A percentile compares a stretch with the other conserved stretches of the same genome.
phyloP scores from a whole-genome alignment of 108 stramenopile species.

The Craspedostauros australis region DNA sequence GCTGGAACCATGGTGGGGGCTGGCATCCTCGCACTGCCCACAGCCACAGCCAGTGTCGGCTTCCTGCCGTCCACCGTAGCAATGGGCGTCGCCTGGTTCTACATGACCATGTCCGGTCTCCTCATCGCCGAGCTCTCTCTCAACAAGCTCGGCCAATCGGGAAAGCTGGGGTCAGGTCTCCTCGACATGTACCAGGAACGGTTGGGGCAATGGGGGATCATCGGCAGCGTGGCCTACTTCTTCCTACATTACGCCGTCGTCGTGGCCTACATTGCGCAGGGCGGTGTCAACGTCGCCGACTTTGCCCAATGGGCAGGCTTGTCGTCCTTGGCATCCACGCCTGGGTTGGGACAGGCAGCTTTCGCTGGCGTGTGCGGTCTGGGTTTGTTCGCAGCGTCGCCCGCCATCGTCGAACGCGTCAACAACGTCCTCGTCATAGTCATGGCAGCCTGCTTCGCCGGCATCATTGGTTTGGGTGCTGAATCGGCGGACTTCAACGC shows the following conservation, averaged over 20 bases:
- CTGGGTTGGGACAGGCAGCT: conserved; percentile 25
- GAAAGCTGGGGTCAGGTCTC: conserved; percentile 49
- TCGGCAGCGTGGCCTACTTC: conserved; percentile 72
- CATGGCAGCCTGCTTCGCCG: conserved; percentile 48
- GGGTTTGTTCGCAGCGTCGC: conserved; percentile 25
- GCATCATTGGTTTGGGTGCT: conserved; percentile 44
- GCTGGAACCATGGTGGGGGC: conserved; percentile 75
- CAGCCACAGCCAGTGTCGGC: conserved; percentile 66
- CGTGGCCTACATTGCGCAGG: conserved; percentile 82
- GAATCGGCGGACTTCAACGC: conserved; percentile 46
- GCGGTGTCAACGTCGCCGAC: conserved; percentile 47
- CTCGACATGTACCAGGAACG: conserved; percentile 48
- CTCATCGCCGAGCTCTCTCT: conserved; percentile 80
- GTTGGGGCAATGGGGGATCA: conserved; percentile 31
- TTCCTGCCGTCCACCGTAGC: conserved; percentile 63
- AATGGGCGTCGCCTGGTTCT: conserved; percentile 61
- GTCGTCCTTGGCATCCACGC: conserved; percentile 11
- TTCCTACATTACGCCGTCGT: conserved; percentile 80
- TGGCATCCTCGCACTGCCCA: conserved; percentile 68
- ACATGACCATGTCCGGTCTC: conserved; percentile 84
- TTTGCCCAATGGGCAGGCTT: too few relatives aligned
- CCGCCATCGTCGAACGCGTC: conserved; percentile 29
- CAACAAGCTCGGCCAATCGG: conserved; percentile 61
- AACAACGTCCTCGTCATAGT: conserved; percentile 58
- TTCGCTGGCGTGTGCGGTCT: conserved; percentile 40